Evolutionary conservation across 768 basidiomycete genomes (phyloP).

Genomic region (Hygrocybe coccinea): DNA sequence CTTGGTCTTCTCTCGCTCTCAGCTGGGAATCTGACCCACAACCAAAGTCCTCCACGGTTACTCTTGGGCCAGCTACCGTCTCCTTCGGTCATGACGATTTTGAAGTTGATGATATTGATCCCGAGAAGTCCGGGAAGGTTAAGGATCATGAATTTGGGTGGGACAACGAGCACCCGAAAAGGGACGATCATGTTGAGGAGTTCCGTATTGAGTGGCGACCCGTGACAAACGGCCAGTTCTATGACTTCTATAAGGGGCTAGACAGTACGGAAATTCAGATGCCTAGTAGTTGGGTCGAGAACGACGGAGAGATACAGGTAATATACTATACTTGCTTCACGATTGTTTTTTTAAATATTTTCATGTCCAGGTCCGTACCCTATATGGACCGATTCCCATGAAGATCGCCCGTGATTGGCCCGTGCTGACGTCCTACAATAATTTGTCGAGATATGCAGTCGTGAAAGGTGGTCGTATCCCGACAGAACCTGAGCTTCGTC

Average conservation of each 20-base stretch:
- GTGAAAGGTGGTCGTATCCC: slow-evolving; percentile 92
- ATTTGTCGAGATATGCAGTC: slow-evolving; percentile 72
- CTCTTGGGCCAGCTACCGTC: slow-evolving; percentile 55
- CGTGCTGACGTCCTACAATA: slow-evolving; percentile 69
- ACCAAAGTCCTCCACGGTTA: slow-evolving; percentile 42
- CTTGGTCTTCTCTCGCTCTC: slow-evolving; percentile 54
- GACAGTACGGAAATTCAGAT: slow-evolving; percentile 44
- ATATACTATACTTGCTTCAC: slow-evolving; percentile 10
- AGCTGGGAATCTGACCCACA: slow-evolving; percentile 47
- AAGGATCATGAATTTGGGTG: slow-evolving; percentile 76
- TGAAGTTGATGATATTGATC: slow-evolving; percentile 59
- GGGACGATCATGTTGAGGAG: slow-evolving; percentile 51
- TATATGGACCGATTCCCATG: slow-evolving; percentile 82
- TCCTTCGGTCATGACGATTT: slow-evolving; percentile 77
- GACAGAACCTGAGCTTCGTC: slow-evolving; percentile 78
- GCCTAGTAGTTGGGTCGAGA: slow-evolving; percentile 72
- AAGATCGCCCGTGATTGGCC: slow-evolving; percentile 82
- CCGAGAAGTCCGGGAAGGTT: slow-evolving; percentile 33
- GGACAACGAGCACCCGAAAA: slow-evolving; percentile 87
- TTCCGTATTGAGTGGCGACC: slow-evolving; percentile 85
- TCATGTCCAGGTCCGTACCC: slow-evolving; percentile 60
- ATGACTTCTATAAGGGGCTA: slow-evolving; percentile 48
- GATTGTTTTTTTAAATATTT: background rate
- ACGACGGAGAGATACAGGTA: slow-evolving; percentile 48
- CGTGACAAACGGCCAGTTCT: slow-evolving; percentile 85